Base-by-base conservation (phyloP, 495 filamentous ascomycete genomes). In the Aspergillus cristatus region DNA sequence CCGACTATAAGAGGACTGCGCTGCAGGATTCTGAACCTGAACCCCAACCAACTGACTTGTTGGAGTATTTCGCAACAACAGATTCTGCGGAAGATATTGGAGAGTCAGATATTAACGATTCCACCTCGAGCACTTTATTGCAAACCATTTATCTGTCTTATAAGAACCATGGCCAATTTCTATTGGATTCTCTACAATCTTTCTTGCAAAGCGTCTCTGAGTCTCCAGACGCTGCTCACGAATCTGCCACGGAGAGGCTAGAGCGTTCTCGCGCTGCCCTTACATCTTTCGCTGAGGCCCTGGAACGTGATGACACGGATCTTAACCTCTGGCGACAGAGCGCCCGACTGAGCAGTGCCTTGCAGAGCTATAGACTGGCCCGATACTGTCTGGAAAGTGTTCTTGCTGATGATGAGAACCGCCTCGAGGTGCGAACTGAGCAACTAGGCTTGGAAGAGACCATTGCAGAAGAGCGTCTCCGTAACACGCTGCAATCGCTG, bases 101-200 rank as follows among this genome's bases (percentile, higher is more conserved):
- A 12, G 62, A 63, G 18, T 65, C 53, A 18, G 63, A 62, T 36
- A 54, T 62, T 34, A 67, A 59, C 36, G 85, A 91, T 37, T 80
- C 71, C 3, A 76, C 78, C 0, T 84, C 80, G 18, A 93, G 79
- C 56, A 83, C 81, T 26, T 63, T 97, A 3, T 83, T 87, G 0
- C 86, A 96, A 46, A 85, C 91, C 7, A 72, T 95, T 14, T 95
- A 93, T 46, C 72, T 99, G 6, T 79, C 90, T 3, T 86, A 87
- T 67, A 99, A 99, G 52, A 97, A 96, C 54, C 78, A 89, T 60
- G 93, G 87, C 35, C 81, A 94, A 51, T 97, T 88, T 53, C 59
- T 80, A 15, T 67, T 98, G 17, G 91, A 98, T 47, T 68, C 72
- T 35, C 67, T 94, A 14, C 78, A 76, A 22, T 54, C 63, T 8